These are phyloP conservation scores for Pseudoperonospora humuli DNA, from an alignment of 352 stramenopile species.

Conservation along the genomic window DNA sequence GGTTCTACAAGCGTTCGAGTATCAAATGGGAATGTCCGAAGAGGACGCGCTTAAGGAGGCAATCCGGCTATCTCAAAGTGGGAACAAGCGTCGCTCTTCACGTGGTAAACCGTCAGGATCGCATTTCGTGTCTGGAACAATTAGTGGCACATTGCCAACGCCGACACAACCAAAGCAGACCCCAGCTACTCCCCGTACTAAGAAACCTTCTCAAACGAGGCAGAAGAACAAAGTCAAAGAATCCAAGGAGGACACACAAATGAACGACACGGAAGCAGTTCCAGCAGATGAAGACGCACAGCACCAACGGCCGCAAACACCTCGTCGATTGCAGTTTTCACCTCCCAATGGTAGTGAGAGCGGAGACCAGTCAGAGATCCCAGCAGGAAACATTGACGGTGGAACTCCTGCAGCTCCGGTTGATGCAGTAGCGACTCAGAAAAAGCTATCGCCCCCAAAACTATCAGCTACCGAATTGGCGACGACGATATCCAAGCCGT, in stretches of 20 bases:
- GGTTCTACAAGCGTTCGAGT: slow-evolving; percentile 22
- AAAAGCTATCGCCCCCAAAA: not conserved
- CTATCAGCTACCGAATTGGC: not conserved
- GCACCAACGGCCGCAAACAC: slow-evolving; percentile 11
- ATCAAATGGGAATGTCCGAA: slow-evolving; percentile 28
- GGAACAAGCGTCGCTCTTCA: slow-evolving; percentile 3
- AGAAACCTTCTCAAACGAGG: slow-evolving; percentile 6
- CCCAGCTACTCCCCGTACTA: slow-evolving; percentile 7
- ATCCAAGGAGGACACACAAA: not conserved
- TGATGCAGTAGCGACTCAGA: not conserved
- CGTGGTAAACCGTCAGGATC: slow-evolving; percentile 4
- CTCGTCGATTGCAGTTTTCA: slow-evolving; percentile 17
- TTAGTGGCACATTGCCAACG: slow-evolving; percentile 1
- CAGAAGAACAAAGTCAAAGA: slow-evolving; percentile 13
- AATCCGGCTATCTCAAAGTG: slow-evolving; percentile 24
- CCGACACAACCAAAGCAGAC: slow-evolving; percentile 11
- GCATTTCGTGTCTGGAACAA: slow-evolving; percentile 1
- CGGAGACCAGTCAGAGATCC: slow-evolving; percentile 1
- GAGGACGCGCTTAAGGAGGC: slow-evolving; percentile 27
- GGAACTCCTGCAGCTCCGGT: not conserved
- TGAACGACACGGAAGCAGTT: not conserved
- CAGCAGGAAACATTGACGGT: slow-evolving; percentile 2
- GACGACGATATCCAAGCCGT: not conserved
- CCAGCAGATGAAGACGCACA: slow-evolving; percentile 4
- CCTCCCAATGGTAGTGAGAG: slow-evolving; percentile 10